Base-by-base conservation (phyloP, 495 filamentous ascomycete species). In the Talaromyces thailandensis region DNA sequence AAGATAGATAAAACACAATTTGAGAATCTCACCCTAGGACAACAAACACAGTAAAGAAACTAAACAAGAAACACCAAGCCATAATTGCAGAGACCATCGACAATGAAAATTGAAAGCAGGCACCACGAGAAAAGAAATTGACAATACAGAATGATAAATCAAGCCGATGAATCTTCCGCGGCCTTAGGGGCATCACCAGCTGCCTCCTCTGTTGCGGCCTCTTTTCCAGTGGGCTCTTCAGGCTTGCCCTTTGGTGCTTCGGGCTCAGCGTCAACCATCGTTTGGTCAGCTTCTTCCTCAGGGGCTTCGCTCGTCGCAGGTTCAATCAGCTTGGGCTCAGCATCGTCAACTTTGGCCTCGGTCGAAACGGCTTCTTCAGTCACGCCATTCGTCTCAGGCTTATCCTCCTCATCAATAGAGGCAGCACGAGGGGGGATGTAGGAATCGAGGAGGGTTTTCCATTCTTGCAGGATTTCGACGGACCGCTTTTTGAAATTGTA, bases 401-500 rank as follows among this genome's bases (percentile, higher is more conserved):
- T 75, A 24, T 69, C 72, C n/a, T 73, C 73, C 66, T 82, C 81
- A 45, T 73, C 75, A 21, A 69, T 74, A 23, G 64, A 72, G 16
- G 81, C 79, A n/a, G 65, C 76, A 16, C 73, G 69, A 48, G 72
- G 28, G 7, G 90, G 85, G 81, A 80, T 68, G 52, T 86, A 84
- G 4, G 75, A 75, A 14, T 86, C 83, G n/a, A 96, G 78, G 5
- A 88, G 80, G 69, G 85, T 86, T 73, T 90, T 93, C 92, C 92
- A 96, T 72, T 83, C 87, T 60, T 87, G 85, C 16, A 96, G 76
- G 37, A 96, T 79, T 18, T 79, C 76, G 62, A 88, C 81, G 40
- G 89, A 88, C 32, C 92, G 87, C 56, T 84, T 74, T 73, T 91
- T 92, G 85, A 96, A 93, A 28, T 87, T 77, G 75, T 86, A 93